Conservation (phyloP, 1,284 basidiomycete genomes). For the Microbotryum violaceum region DNA sequence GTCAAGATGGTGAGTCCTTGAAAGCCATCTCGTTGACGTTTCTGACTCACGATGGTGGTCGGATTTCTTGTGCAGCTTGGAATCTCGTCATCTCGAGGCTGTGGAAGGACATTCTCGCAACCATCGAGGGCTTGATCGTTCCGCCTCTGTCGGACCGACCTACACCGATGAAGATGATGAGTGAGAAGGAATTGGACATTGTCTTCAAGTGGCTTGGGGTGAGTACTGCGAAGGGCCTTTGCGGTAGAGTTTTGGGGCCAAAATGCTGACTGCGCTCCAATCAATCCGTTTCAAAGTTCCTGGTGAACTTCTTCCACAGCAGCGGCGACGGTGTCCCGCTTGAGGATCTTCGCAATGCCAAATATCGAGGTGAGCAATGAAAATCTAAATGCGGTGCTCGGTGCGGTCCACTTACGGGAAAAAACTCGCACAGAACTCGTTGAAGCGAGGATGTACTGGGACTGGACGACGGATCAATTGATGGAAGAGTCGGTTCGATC, state of each 20-base stretch:
- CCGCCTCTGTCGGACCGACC: slow-evolving; percentile 84
- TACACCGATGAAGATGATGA: slow-evolving; percentile 81
- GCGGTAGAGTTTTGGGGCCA: no score
- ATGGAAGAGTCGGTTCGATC: slow-evolving; percentile 26
- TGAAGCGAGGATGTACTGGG: slow-evolving; percentile 84
- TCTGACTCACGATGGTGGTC: neutral
- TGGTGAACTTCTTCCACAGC: slow-evolving; percentile 91
- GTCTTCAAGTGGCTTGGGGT: slow-evolving; percentile 98
- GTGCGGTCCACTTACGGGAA: slow-evolving; percentile 3
- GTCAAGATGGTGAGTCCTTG: slow-evolving; percentile 45
- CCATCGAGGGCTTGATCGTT: slow-evolving; percentile 81
- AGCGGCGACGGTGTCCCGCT: slow-evolving; percentile 78
- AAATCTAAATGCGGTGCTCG: slow-evolving; percentile 16
- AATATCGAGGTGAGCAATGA: slow-evolving; percentile 59
- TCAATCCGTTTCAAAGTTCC: slow-evolving; percentile 52
- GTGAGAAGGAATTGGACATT: slow-evolving; percentile 92
- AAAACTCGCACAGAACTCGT: slow-evolving; percentile 52
- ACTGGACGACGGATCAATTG: slow-evolving; percentile 63
- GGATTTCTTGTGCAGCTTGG: slow-evolving; percentile 16
- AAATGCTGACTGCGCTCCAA: neutral
- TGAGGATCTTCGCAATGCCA: slow-evolving; percentile 86
- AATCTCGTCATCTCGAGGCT: slow-evolving; percentile 40
- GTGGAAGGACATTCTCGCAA: slow-evolving; percentile 91
- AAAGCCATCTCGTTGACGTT: neutral
- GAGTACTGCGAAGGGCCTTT: slow-evolving; percentile 15